A percentile compares a stretch with the other conserved stretches of the same genome.
Evolutionary conservation across 2,329 filamentous ascomycete species (phyloP).

Genomic region (Colletotrichum caudatum): DNA sequence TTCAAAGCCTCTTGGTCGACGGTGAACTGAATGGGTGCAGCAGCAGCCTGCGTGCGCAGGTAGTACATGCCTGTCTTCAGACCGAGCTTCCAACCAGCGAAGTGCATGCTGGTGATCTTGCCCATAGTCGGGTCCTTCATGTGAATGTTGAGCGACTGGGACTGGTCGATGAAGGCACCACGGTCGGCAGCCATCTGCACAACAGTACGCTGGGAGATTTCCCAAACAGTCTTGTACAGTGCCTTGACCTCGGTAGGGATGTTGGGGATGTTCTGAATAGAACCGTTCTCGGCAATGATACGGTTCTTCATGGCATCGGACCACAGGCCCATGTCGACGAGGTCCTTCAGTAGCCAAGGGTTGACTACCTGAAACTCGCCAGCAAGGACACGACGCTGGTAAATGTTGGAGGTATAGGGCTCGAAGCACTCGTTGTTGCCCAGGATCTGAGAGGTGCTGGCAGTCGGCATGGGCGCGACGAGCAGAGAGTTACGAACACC

Average conservation of each 20-base stretch:
- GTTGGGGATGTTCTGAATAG: slow-evolving; percentile 96
- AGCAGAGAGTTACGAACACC: slow-evolving; percentile 96
- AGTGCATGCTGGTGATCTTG: slow-evolving; percentile 99
- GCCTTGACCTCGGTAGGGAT: slow-evolving; percentile 96
- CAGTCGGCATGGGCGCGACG: slow-evolving; percentile 97
- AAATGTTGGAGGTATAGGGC: slow-evolving; percentile 99
- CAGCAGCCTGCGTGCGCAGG: slow-evolving; percentile 95
- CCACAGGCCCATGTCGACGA: slow-evolving; percentile 98
- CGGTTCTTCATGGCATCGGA: slow-evolving; percentile 99
- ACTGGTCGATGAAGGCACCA: slow-evolving; percentile 98
- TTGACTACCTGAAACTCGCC: slow-evolving; percentile 99
- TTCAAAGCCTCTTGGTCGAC: slow-evolving; percentile 96
- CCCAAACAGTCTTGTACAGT: slow-evolving; percentile 99
- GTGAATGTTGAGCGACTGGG: slow-evolving; percentile 98
- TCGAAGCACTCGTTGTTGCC: slow-evolving; percentile 99
- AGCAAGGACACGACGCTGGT: slow-evolving; percentile 96
- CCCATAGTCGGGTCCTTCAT: slow-evolving; percentile 99
- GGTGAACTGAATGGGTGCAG: slow-evolving; percentile 97
- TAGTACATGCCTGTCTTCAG: slow-evolving; percentile 99
- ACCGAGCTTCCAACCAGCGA: slow-evolving; percentile 98
- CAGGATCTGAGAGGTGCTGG: slow-evolving; percentile 95
- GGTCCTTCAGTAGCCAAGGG: slow-evolving; percentile 97
- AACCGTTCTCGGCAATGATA: slow-evolving; percentile 96
- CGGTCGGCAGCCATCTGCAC: slow-evolving; percentile 98
- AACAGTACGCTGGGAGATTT: slow-evolving; percentile 95